A percentile compares a stretch with the other conserved stretches of the same genome.
These are phyloP conservation scores for Phyllosticta citriasiana DNA, from an alignment of 2,329 filamentous ascomycete species.

Conservation along the genomic window DNA sequence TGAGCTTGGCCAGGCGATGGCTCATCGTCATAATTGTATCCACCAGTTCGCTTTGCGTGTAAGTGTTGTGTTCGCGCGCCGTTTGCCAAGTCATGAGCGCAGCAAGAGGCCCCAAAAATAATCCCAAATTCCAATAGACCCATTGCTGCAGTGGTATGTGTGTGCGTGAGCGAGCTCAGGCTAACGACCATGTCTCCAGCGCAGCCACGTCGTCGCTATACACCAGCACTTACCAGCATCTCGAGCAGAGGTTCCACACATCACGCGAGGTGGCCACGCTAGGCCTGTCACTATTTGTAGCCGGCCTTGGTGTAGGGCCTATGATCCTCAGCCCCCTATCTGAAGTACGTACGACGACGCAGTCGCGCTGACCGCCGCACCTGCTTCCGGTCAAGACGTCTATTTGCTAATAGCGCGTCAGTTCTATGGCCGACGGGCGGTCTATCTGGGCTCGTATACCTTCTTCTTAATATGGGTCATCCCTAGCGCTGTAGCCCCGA, in stretches of 20 bases:
- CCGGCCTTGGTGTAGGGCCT: constrained; percentile 54
- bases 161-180: constrained; percentile 3
- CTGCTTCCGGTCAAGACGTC: not conserved
- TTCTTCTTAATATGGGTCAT: constrained; percentile 73
- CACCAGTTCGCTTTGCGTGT: constrained; percentile 71
- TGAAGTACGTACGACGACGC: constrained; percentile 25
- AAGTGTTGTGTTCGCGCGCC: constrained; percentile 33
- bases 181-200: constrained; percentile 31
- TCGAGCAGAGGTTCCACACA: constrained; percentile 63
- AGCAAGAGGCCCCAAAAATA: constrained; percentile 6
- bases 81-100: constrained; percentile 1
- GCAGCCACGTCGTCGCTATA: constrained; percentile 86
- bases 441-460: constrained; percentile 66
- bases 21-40: constrained; percentile 65
- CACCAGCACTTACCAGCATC: constrained; percentile 68
- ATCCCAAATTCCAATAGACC: not conserved
- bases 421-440: constrained; percentile 74
- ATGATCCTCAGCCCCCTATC: constrained; percentile 48
- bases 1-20: constrained; percentile 63
- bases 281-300: constrained; percentile 73
- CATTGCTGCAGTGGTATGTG: not conserved
- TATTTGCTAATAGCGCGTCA: constrained; percentile 18
- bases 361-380: constrained; percentile 1
- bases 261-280: constrained; percentile 65
- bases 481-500: constrained; percentile 69